phyloP scores from a whole-genome alignment of 2,329 filamentous ascomycete species.

The Hirsutella thompsonii region DNA sequence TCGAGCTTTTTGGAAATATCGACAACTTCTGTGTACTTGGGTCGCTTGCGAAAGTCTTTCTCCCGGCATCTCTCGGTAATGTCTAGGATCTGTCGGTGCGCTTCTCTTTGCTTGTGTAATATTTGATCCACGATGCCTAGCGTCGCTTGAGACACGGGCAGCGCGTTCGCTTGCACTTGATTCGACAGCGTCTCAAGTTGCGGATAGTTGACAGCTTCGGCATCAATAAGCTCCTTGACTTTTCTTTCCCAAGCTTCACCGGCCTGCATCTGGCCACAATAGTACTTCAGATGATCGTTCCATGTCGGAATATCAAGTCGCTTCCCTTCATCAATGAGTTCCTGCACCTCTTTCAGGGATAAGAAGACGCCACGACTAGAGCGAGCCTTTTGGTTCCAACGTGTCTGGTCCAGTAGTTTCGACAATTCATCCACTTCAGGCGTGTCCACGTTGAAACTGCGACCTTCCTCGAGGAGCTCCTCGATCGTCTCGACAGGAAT shows the following conservation, averaged over 20 bases:
- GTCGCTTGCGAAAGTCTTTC: constrained; percentile 63
- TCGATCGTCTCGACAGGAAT: constrained; percentile 66
- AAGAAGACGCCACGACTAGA: constrained; percentile 50
- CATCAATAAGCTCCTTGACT: constrained; percentile 83
- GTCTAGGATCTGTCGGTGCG: constrained; percentile 75
- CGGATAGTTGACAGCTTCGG: constrained; percentile 83
- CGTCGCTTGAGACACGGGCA: constrained; percentile 76
- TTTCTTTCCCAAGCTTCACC: constrained; percentile 88
- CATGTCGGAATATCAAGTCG: constrained; percentile 67
- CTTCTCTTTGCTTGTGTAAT: constrained; percentile 88
- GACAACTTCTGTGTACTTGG: constrained; percentile 79
- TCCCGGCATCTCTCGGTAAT: constrained; percentile 68
- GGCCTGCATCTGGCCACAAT: constrained; percentile 60
- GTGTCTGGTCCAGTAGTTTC: constrained; percentile 68
- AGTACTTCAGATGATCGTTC: constrained; percentile 67
- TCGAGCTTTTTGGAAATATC: constrained; percentile 80
- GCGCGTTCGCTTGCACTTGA: constrained; percentile 55
- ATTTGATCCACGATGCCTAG: constrained; percentile 78
- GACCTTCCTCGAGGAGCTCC: constrained; percentile 80
- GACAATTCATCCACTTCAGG: constrained; percentile 77
- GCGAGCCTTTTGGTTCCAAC: constrained; percentile 74
- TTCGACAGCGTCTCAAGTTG: constrained; percentile 84
- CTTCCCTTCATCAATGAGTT: constrained; percentile 65
- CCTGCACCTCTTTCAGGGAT: constrained; percentile 64
- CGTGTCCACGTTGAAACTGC: constrained; percentile 81